Base-by-base conservation (phyloP, 2,329 filamentous ascomycete genomes). In the Lanzia echinophila region DNA sequence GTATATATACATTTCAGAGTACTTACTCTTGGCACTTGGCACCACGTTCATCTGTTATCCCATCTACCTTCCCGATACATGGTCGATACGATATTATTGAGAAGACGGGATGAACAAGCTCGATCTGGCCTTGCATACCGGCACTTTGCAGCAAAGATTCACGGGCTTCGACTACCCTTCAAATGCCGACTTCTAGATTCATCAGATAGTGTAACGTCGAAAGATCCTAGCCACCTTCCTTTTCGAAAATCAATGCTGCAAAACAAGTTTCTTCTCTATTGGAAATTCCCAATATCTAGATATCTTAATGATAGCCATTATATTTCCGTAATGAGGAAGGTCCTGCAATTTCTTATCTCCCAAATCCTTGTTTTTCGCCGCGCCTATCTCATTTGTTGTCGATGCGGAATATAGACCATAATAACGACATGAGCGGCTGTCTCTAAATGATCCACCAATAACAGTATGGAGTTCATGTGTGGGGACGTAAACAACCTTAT, bases 341-440 rank as follows among this genome's bases (percentile, higher is more conserved):
- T 48, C 44, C 36, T 42, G n/a, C 32, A 19, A 42, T 53, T 48
- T 36, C 50, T 53, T 53, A 53, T 53, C 50, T 53, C 24, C 19
- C 22, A 12, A 1, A 43, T n/a, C 44, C 44, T 20, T 33, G 50
- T 48, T 47, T 42, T 31, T 42, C 20, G 50, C 50, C 20, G 50
- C 50, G 44, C 36, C 19, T 53, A 48, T 48, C n/a, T 31, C 17
- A 19, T 17, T 13, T 15, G 17, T 41, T 20, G n/a, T 12, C 38
- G 2, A 41, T 28, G 24, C 24, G 24, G 24, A 28, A 28, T 28
- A 28, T 4, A 28, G 8, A 28, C 24, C 24, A 28, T 28, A 28
- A 4, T 28, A 36, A 24, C 19, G 15, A 47, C 12, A 28, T 42
- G 24, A 53, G 36, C 42, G 33, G 43, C 34, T 47, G 28, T 47